Base-by-base conservation (phyloP, 345 rosid genomes). In the Salix udensis region DNA sequence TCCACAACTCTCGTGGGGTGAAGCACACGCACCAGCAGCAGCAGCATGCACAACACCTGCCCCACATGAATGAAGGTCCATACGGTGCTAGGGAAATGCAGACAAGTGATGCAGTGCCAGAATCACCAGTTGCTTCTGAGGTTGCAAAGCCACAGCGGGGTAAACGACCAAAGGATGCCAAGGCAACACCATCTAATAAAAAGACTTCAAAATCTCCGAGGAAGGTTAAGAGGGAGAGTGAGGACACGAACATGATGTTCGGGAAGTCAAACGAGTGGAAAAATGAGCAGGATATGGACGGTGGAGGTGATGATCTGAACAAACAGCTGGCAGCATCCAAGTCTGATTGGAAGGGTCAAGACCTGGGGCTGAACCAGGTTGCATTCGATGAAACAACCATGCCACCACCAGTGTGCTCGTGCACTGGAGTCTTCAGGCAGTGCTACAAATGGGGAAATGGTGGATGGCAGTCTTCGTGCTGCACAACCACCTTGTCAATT, bases 401-500 rank as follows among this genome's bases (percentile, higher is more conserved):
- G 98, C 89, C 95, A 37, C 88, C 99, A 0, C 99, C 98, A 0
- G 92, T 88, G 1, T 93, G 99, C 88, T 93, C 99, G 13, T 96
- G 99, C 86, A 96, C 99, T 2, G 97, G 98, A 58, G 52, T 82
- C 21, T 82, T 88, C 10, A 90, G 98, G 82, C 99, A 96, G 76
- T 96, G 98, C 90, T 96, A 96, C 83, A 96, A 96, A 84, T 96
- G 99, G 99, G 99, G 99, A 6, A 96, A 85, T 52, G 98, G 99
- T 36, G 99, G 99, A 12, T 96, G 99, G 99, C 98, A 96, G 72
- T 96, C 99, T 62, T 88, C 99, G 1, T 96, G 99, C 72, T 96
- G 99, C 95, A 96, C 99, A 6, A 96, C 96, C 67, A 84, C 91
- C 28, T 68, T 96, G 65, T 96, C 99, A 12, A 82, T 92, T 91